A percentile compares a stretch with the other conserved stretches of the same genome.
phyloP scores from a whole-genome alignment of 2,329 filamentous ascomycete species.

The Hymenoscyphus linearis region DNA sequence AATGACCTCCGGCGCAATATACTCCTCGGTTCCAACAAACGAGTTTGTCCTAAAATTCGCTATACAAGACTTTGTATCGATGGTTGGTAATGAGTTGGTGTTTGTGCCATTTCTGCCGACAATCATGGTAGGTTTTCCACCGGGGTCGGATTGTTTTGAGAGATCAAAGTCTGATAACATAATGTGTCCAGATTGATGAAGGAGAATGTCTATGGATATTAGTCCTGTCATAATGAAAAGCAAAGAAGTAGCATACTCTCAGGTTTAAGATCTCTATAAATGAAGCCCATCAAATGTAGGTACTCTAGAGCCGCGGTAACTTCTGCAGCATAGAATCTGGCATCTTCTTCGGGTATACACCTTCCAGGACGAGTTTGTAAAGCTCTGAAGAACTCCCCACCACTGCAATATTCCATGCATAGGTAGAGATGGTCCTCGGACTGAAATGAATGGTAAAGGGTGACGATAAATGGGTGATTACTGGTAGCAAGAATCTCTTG shows the following conservation, averaged over 20 bases:
- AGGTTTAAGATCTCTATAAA: constrained; percentile 95
- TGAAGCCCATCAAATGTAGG: constrained; percentile 97
- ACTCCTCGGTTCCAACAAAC: constrained; percentile 97
- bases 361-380: constrained; percentile 95
- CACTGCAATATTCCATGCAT: constrained; percentile 99
- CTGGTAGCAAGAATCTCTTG: constrained; percentile 97
- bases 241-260: constrained; percentile 63
- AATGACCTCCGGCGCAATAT: constrained; percentile 97
- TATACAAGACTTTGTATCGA: constrained; percentile 97
- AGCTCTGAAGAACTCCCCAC: constrained; percentile 96
- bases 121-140: constrained; percentile 97
- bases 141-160: constrained; percentile 93
- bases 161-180: constrained; percentile 99
- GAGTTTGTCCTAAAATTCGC: constrained; percentile 97
- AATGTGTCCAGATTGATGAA: constrained; percentile 98
- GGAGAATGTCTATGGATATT: constrained; percentile 70
- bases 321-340: constrained; percentile 94
- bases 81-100: constrained; percentile 83
- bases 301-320: constrained; percentile 96
- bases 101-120: constrained; percentile 78
- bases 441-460: constrained; percentile 97
- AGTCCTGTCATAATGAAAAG: constrained; percentile 29
- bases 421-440: constrained; percentile 97
- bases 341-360: constrained; percentile 94
- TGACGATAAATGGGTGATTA: constrained; percentile 98